Base-by-base conservation (phyloP, 352 stramenopile genomes). In the Pythium pyrilobum region DNA sequence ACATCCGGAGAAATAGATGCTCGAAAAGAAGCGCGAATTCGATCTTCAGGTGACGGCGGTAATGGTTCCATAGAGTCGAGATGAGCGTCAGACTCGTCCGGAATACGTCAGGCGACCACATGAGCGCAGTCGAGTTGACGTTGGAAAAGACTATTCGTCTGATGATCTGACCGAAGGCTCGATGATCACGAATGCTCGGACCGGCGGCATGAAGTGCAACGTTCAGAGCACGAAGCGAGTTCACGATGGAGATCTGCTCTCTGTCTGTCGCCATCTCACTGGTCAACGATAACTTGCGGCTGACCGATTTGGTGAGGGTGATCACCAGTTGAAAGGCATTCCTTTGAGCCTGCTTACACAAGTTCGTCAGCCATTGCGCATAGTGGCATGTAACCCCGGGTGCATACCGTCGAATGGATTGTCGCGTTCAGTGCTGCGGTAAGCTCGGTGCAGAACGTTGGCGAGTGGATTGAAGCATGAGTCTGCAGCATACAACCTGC, bases 31-130 rank as follows among this genome's bases (percentile, higher is more conserved):
- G 49, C 18, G 84, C 81, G 13, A 95, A 56, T 51, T 95, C 84
- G 18, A 95, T 71, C 52, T 95, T 95, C 13, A 92, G 53, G 38
- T 91, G 80, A 2, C 79, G 72, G 27, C 84, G 81, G 25, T 92
- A 95, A 47, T 93, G 79, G 28, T 87, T 92, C 84, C 84, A 95
- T 6, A 95, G 47, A 4, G 81, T 92, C 16, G 82, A 88, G 9
- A 89, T 67, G 11, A 92, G 49, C 4, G 65, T 75, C 23, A 95
- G 51, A 28, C 66, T 87, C 3, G 66, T 71, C 37, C 72, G 69
- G 41, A 92, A 89, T 1, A 90, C 70, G 1, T 71, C 64, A 0
- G 69, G 56, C 4, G 74, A 73, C 75, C 77, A 88, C 1, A 85
- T 66, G 15, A 91, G 54, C 8, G 72, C 62, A 8, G 74, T 74